phyloP scores from a whole-genome alignment of 2,329 filamentous ascomycete genomes.

The Polychaeton citri region DNA sequence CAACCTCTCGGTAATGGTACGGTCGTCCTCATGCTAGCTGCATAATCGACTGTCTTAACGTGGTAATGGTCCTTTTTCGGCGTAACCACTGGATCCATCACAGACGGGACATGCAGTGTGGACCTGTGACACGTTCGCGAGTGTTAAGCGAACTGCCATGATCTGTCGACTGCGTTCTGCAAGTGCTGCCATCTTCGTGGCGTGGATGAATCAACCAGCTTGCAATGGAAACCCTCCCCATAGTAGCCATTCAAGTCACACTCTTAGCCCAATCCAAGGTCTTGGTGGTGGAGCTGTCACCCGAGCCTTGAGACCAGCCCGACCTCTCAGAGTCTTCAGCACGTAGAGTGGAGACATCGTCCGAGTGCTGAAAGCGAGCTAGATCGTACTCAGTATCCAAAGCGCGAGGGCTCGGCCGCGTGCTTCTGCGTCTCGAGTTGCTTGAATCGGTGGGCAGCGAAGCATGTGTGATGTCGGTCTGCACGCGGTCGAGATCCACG shows the following conservation, averaged over 20 bases:
- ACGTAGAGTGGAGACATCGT: constrained; percentile 6
- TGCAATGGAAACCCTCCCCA: too few species aligned
- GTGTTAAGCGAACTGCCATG: too few species aligned
- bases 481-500: constrained; percentile 8
- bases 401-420: constrained; percentile 1
- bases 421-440: constrained; percentile 2
- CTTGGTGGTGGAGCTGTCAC: not conserved
- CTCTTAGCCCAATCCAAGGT: not conserved
- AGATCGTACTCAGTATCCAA: constrained; percentile 6
- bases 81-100: too few species aligned
- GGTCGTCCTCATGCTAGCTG: too few species aligned
- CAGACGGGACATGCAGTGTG: too few species aligned
- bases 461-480: constrained; percentile 9
- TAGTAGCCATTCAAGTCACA: not conserved
- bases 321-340: not conserved
- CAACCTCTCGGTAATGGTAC: too few species aligned
- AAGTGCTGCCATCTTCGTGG: too few species aligned
- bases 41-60: too few species aligned
- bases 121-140: too few species aligned
- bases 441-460: constrained; percentile 6
- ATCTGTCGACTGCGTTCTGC: too few species aligned
- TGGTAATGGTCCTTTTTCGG: too few species aligned
- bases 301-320: not conserved
- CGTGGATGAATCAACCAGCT: too few species aligned
- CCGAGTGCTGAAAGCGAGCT: constrained; percentile 10